Evolutionary conservation across 305 asterid species (phyloP).

Genomic region (Coffea humblotiana): DNA sequence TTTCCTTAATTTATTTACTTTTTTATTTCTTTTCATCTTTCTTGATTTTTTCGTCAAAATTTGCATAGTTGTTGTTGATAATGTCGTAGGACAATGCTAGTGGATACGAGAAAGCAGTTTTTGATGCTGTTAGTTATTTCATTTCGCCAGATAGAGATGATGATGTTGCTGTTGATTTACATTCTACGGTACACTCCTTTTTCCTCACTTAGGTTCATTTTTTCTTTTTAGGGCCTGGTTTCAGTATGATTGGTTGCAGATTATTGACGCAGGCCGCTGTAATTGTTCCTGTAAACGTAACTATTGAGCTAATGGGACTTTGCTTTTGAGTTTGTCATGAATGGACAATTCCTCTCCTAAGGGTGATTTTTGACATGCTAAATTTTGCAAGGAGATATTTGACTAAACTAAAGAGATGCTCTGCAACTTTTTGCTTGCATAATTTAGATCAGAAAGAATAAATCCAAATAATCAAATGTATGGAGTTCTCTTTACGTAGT

Average conservation of each 20-base stretch:
- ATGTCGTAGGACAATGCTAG: slow-evolving; percentile 64
- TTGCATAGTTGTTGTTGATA: slow-evolving; percentile 4
- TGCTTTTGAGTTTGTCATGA: background rate
- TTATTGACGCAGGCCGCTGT: background rate
- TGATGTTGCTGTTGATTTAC: slow-evolving; percentile 72
- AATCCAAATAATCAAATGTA: background rate
- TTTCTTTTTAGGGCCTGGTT: background rate
- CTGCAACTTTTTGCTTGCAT: background rate
- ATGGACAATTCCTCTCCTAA: background rate
- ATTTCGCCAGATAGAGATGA: slow-evolving; percentile 77
- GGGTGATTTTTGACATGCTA: background rate
- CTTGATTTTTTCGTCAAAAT: slow-evolving; percentile 10
- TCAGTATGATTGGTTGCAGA: background rate
- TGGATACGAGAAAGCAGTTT: slow-evolving; percentile 70
- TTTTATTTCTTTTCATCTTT: background rate
- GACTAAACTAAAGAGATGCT: no score
- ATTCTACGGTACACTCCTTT: slow-evolving; percentile 49
- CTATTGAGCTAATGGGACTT: background rate
- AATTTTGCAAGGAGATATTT: background rate
- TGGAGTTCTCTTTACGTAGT: background rate
- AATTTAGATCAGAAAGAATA: background rate
- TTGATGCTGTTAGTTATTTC: slow-evolving; percentile 50
- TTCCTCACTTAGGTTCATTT: slow-evolving; percentile 3
- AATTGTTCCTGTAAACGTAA: no score
- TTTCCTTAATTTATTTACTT: background rate